Percentiles rank a stretch among this genome's conserved stretches.
Evolutionary conservation across 495 filamentous ascomycete genomes (phyloP).

Genomic region (Daldinia childiae): DNA sequence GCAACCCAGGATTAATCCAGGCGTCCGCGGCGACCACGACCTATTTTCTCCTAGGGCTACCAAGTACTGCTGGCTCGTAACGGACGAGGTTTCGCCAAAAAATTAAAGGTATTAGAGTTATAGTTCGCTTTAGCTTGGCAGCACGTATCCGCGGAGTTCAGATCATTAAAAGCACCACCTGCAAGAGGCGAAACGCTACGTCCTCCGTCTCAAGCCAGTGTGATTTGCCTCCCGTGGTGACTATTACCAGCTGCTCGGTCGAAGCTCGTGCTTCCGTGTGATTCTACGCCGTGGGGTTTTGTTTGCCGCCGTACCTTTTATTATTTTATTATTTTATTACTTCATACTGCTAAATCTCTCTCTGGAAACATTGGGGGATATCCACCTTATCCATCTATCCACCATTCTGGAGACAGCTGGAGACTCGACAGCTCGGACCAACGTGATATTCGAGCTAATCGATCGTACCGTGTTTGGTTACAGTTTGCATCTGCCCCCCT

Average conservation of each 20-base stretch:
- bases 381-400: too few species aligned
- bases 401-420: background rate
- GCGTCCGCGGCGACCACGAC: conserved; percentile 21
- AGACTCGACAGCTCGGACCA: conserved; percentile 17
- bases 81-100: conserved; percentile 1
- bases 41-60: background rate
- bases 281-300: conserved; percentile 18
- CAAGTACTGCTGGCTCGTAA: background rate
- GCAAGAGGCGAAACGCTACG: conserved; percentile 27
- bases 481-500: background rate
- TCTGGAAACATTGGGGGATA: background rate
- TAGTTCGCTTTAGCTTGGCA: conserved; percentile 9
- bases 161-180: background rate
- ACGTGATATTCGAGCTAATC: conserved; percentile 18
- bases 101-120: background rate
- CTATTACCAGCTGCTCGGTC: conserved; percentile 30
- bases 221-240: conserved; percentile 20
- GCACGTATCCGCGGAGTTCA: conserved; percentile 18
- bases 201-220: conserved; percentile 11
- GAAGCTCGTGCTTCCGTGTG: conserved; percentile 27
- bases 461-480: conserved; percentile 26
- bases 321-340: conserved; percentile 9
- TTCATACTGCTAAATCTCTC: conserved; percentile 10
- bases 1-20: conserved; percentile 24
- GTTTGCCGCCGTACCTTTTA: background rate